These are phyloP conservation scores for Erigeron canadensis DNA, from an alignment of 129 eudicot genomes.

Conservation along the genomic window DNA sequence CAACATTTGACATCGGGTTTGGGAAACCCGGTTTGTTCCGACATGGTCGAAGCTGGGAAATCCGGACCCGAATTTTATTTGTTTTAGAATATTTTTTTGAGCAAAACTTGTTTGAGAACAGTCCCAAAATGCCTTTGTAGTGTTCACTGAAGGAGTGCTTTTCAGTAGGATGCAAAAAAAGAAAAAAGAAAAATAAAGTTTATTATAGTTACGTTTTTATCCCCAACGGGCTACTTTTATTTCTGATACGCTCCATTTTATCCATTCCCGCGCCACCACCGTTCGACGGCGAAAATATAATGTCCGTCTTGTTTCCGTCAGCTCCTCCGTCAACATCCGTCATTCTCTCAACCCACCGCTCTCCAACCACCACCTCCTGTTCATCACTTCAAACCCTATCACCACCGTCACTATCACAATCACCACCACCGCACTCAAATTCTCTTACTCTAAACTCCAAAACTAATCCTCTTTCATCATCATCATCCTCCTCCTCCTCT, in stretches of 20 bases:
- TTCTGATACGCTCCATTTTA: conserved; percentile 5
- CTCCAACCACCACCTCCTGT: conserved; percentile 37
- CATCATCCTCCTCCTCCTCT: conserved; percentile 28
- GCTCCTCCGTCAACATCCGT: conserved; percentile 36
- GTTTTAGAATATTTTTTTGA: too few relatives aligned
- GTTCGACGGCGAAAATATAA: conserved; percentile 31
- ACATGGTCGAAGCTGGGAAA: too few relatives aligned
- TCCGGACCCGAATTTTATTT: too few relatives aligned
- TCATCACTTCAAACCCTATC: conserved; percentile 34
- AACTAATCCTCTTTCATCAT: conserved; percentile 21
- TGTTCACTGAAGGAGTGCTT: too few relatives aligned
- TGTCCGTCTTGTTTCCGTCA: conserved; percentile 51
- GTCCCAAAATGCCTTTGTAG: too few relatives aligned
- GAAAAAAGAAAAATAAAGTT: too few relatives aligned
- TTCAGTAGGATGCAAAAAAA: too few relatives aligned
- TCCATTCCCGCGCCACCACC: conserved; percentile 68
- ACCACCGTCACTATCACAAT: conserved; percentile 21
- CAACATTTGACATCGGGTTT: too few relatives aligned
- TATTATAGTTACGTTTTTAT: too few relatives aligned
- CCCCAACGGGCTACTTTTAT: too few relatives aligned
- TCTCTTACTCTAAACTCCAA: conserved; percentile 38
- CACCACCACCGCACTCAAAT: conserved; percentile 32
- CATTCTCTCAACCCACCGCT: conserved; percentile 43
- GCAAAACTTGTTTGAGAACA: too few relatives aligned
- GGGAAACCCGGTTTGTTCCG: too few relatives aligned